Conservation (phyloP, 192 early-diverging fungal species). For the Rhizophagus clarus region DNA sequence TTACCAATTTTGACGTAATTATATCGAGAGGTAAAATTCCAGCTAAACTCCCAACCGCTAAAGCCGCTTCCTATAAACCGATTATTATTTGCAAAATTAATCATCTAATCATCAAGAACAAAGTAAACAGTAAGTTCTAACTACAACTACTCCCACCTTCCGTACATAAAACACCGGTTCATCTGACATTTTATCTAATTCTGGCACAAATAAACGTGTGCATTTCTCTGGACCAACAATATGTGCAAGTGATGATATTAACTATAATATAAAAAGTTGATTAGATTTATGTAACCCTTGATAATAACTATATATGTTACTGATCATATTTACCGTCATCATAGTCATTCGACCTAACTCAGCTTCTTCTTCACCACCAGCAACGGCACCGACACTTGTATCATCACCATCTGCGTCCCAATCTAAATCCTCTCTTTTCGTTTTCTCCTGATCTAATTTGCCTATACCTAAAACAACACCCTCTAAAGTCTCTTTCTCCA, state of each 20-base stretch:
- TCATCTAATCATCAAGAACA: not conserved
- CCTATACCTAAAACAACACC: constrained; percentile 54
- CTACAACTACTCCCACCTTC: constrained; percentile 39
- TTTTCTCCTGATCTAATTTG: constrained; percentile 33
- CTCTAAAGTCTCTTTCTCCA: constrained; percentile 54
- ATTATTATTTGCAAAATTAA: not conserved
- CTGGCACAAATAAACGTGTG: constrained; percentile 47
- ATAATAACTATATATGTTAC: too few species aligned
- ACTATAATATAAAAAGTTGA: constrained; percentile 32
- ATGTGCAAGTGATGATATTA: constrained; percentile 50
- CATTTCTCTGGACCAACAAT: constrained; percentile 53
- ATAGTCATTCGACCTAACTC: constrained; percentile 47
- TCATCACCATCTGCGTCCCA: constrained; percentile 27
- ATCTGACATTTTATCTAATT: constrained; percentile 48
- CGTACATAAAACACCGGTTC: constrained; percentile 60
- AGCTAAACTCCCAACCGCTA: constrained; percentile 47
- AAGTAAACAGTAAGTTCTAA: not conserved
- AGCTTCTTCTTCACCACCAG: constrained; percentile 41
- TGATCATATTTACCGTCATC: constrained; percentile 38
- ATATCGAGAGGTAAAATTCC: constrained; percentile 32
- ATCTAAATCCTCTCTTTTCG: constrained; percentile 32
- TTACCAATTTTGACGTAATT: constrained; percentile 33
- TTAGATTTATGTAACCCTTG: not conserved
- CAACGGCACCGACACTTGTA: constrained; percentile 3
- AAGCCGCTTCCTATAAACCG: constrained; percentile 39